Evolutionary conservation across 805 yeast species (phyloP), one percentile per base, ranked within the genome.

Genomic region (Tetrapisispora iriomotensis): DNA sequence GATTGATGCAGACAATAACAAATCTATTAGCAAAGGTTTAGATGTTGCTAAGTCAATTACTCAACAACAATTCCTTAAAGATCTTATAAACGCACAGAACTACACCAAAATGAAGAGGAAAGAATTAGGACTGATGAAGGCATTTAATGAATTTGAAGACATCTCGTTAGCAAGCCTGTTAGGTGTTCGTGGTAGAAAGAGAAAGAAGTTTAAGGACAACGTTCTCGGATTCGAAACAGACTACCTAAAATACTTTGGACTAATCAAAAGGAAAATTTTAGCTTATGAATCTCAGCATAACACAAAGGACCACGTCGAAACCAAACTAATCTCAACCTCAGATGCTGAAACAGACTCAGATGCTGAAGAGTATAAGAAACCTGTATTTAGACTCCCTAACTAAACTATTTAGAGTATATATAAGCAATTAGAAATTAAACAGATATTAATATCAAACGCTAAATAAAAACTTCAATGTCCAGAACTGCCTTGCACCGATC

Each of bases 111-210:
- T 33, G 17, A 51, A 55, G 39, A 50, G 64, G 22, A 40, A 47
- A 21, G 62, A 56, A 36, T 36, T 57, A n/a, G 64, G 63, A 1
- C 43, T 60, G 18, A 37, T 58, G 26, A 59, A 54, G 26, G 42
- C 60, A 29, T 61, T 60, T 42, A 49, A 55, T 41, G 62, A 60
- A 40, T 56, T 45, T 33, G 65, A 60, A 31, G 62, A 60, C 37
- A 54, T 60, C 14, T 50, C 62, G 8, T 48, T 58, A 49, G 64
- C 64, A 2, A 56, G 58, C 6, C 56, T 58, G 3, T 49, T 59
- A 18, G 65, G 65, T n/a, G 52, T 59, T 19, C 54, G 64, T 29
- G 63, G 64, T 30, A 58, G 60, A 43, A 61, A 58, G 40, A 49
- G 63, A 25, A 57, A 53, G 50, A 58, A 51, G 45, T 58, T 47